Base-by-base conservation (phyloP, 768 basidiomycete genomes). In the Russula olivacea region DNA sequence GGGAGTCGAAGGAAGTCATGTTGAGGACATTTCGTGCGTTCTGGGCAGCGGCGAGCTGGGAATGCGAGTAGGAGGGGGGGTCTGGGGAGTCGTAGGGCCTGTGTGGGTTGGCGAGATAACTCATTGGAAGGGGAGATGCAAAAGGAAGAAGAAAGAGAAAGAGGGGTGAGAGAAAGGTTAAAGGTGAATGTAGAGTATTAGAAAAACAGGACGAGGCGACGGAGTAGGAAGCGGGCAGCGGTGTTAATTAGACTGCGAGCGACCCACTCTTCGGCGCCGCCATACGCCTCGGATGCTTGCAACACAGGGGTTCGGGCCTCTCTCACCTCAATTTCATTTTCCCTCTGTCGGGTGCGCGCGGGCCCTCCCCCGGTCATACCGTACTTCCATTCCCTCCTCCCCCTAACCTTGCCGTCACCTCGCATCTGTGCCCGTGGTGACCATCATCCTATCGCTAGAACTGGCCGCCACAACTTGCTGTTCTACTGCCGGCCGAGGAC, bases 1-100 rank as follows among this genome's bases (percentile, higher is more conserved):
- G 72, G 66, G 61, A 68, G 74, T 74, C 67, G 69, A 74, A 73
- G 69, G 75, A 71, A 54, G 74, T 11, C 53, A 71, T 55, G 61
- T 63, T 68, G 55, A 67, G 66, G 59, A 72, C 59, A 32, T 68
- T 52, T 38, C 70, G 65, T 25, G 66, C 47, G 49, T 59, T 62
- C 43, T 60, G 58, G 36, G n/a, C n/a, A 57, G 34, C n/a, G 6
- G 65, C 40, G 57, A 66, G 61, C 3, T 64, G 66, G 43, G 69
- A 65, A 23, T 68, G 70, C 54, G 69, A 23, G 61, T 71, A 61
- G 59, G 72, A 66, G 28, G 69, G 56, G 59, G 69, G 70, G 28
- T 72, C 63, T 64, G 71, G 66, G 38, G 70, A 65, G 65, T 72
- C 70, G 70, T 71, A 74, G 55, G 61, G 43, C 17, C 74, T 68